Evolutionary conservation across 2,329 filamentous ascomycete species (phyloP).

Genomic region (Aspergillus sclerotialis): DNA sequence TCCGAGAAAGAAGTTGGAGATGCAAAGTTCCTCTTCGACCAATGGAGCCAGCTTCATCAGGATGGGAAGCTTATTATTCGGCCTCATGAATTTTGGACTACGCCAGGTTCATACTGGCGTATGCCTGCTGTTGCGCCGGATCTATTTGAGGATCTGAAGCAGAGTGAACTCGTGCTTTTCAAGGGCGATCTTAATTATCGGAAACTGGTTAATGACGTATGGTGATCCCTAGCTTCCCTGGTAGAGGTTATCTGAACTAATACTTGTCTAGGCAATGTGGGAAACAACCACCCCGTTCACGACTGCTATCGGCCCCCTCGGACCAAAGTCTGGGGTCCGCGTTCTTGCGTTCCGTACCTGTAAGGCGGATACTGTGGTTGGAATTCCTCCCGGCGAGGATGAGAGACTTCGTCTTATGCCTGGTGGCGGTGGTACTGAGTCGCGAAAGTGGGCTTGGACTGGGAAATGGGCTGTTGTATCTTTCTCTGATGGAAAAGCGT

Average conservation of each 20-base stretch:
- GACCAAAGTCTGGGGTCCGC: constrained; percentile 72
- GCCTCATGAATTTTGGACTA: constrained; percentile 87
- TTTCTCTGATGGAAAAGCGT: constrained; percentile 62
- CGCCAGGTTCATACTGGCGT: constrained; percentile 80
- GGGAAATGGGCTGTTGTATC: constrained; percentile 97
- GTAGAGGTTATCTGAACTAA: constrained; percentile 4
- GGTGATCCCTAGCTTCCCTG: constrained; percentile 24
- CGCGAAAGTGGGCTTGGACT: constrained; percentile 86
- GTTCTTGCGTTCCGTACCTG: constrained; percentile 84
- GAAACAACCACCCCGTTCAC: constrained; percentile 79
- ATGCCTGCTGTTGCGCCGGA: constrained; percentile 62
- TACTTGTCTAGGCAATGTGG: constrained; percentile 60
- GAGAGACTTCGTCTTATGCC: constrained; percentile 65
- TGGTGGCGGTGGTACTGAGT: constrained; percentile 61
- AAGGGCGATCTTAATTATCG: constrained; percentile 97
- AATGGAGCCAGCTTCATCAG: constrained; percentile 72
- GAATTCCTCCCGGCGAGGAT: constrained; percentile 72
- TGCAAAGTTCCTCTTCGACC: constrained; percentile 68
- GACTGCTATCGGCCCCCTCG: constrained; percentile 78
- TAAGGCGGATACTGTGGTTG: constrained; percentile 94
- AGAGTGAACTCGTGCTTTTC: constrained; percentile 84
- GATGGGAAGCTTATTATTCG: constrained; percentile 79
- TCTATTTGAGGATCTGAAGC: constrained; percentile 69
- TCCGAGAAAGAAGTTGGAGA: constrained; percentile 60
- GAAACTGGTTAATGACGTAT: constrained; percentile 82